A percentile compares a stretch with the other conserved stretches of the same genome.
Conservation (phyloP, 2,329 filamentous ascomycete genomes). For the Clonostachys solani region DNA sequence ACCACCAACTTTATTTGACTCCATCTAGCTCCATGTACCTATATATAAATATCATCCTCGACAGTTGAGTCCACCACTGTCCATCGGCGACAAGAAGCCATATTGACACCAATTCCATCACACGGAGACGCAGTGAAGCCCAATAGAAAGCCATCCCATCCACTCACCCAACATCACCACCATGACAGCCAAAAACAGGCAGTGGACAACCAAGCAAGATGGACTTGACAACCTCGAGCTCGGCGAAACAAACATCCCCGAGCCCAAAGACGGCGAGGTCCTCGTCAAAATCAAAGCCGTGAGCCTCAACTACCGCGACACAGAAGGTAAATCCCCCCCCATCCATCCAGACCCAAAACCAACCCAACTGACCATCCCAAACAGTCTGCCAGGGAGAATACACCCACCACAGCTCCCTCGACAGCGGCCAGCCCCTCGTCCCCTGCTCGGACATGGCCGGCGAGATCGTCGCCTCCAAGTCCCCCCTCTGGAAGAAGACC, state of each 20-base stretch:
- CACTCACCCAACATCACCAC: not conserved
- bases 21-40: too few species aligned
- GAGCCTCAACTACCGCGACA: slow-evolving; percentile 45
- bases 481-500: slow-evolving; percentile 35
- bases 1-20: too few species aligned
- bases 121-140: too few species aligned
- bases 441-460: slow-evolving; percentile 71
- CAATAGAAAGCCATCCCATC: too few species aligned
- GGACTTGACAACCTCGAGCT: slow-evolving; percentile 49
- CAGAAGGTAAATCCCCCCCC: slow-evolving; percentile 28
- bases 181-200: slow-evolving; percentile 19
- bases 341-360: not conserved
- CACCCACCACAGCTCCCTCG: slow-evolving; percentile 56
- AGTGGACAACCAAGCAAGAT: slow-evolving; percentile 52
- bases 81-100: too few species aligned
- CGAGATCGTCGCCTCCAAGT: slow-evolving; percentile 42
- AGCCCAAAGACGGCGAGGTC: slow-evolving; percentile 45
- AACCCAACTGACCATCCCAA: not conserved
- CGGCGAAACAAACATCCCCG: slow-evolving; percentile 36
- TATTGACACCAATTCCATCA: too few species aligned
- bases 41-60: too few species aligned
- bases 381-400: slow-evolving; percentile 63
- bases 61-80: too few species aligned
- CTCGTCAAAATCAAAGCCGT: slow-evolving; percentile 41
- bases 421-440: slow-evolving; percentile 37